A percentile compares a stretch with the other conserved stretches of the same genome.
Evolutionary conservation across 2,329 filamentous ascomycete species (phyloP).

Genomic region (Calonectria pseudoreteaudii): DNA sequence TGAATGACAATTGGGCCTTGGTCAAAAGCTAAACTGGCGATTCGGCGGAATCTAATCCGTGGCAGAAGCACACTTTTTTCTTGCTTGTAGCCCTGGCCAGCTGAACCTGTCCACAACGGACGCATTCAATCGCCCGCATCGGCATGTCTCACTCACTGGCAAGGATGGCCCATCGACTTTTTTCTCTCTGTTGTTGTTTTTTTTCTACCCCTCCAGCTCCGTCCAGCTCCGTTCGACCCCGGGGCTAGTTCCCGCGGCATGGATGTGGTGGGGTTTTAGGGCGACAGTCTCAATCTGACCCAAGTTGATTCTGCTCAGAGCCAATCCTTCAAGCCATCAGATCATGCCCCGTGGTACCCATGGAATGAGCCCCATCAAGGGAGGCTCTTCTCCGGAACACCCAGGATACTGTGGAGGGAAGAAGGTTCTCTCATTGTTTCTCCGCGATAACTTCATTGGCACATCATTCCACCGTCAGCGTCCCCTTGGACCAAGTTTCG

Average conservation of each 20-base stretch:
- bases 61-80: neutral
- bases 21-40: slow-evolving; percentile 34
- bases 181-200: neutral
- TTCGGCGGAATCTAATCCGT: slow-evolving; percentile 8
- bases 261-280: slow-evolving; percentile 10
- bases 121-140: slow-evolving; percentile 23
- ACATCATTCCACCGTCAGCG: slow-evolving; percentile 40
- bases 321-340: slow-evolving; percentile 8
- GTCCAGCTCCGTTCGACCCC: slow-evolving; percentile 39
- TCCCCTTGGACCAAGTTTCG: slow-evolving; percentile 18
- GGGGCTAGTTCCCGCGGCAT: slow-evolving; percentile 23
- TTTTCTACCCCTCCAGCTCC: slow-evolving; percentile 17
- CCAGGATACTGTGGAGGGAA: slow-evolving; percentile 4
- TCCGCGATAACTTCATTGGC: neutral
- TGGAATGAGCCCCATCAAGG: slow-evolving; percentile 11
- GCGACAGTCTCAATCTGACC: neutral
- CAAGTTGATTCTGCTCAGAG: neutral
- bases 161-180: slow-evolving; percentile 1
- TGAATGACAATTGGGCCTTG: slow-evolving; percentile 15
- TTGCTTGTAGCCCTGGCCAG: slow-evolving; percentile 31
- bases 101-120: slow-evolving; percentile 29
- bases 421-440: neutral
- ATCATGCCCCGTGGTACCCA: slow-evolving; percentile 7
- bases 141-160: slow-evolving; percentile 18
- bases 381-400: slow-evolving; percentile 10